These are phyloP conservation scores for Nitzschia sp. DNA, from an alignment of 108 stramenopile genomes.

Conservation along the genomic window DNA sequence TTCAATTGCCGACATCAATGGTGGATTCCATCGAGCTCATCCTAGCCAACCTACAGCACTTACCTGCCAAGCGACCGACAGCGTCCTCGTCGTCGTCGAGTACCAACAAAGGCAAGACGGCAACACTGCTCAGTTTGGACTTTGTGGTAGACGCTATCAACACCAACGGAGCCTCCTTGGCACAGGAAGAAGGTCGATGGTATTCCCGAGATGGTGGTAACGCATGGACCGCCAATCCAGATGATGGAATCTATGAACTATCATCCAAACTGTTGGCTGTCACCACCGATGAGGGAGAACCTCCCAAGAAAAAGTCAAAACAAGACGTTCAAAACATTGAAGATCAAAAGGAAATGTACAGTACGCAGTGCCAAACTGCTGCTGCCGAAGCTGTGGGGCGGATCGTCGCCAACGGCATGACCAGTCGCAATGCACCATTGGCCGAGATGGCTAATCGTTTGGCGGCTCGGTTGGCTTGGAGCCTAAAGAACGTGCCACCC, in stretches of 20 bases:
- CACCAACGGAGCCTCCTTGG: conserved; percentile 82
- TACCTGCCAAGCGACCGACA: conserved; percentile 65
- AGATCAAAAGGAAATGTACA: conserved; percentile 49
- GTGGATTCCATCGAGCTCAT: conserved; percentile 81
- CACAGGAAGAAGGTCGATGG: conserved; percentile 81
- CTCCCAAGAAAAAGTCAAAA: not conserved
- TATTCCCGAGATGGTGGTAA: conserved; percentile 83
- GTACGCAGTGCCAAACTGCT: conserved; percentile 66
- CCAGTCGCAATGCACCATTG: conserved; percentile 43
- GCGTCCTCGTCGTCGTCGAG: conserved; percentile 20
- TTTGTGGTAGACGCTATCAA: conserved; percentile 82
- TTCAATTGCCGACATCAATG: conserved; percentile 82
- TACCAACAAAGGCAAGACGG: conserved; percentile 40
- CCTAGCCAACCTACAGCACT: conserved; percentile 68
- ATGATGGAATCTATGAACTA: conserved; percentile 21
- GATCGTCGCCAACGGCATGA: conserved; percentile 50
- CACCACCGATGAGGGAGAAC: not conserved
- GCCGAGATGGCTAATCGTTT: conserved; percentile 61
- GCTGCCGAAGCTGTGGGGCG: conserved; percentile 78
- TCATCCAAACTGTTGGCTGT: conserved; percentile 16
- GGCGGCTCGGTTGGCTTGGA: conserved; percentile 79
- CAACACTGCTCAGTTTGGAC: conserved; percentile 53
- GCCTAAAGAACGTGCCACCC: conserved; percentile 49
- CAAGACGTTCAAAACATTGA: conserved; percentile 35
- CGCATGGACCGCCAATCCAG: conserved; percentile 52